Base-by-base conservation (phyloP, 331 rosid species). In the Saraca asoca region DNA sequence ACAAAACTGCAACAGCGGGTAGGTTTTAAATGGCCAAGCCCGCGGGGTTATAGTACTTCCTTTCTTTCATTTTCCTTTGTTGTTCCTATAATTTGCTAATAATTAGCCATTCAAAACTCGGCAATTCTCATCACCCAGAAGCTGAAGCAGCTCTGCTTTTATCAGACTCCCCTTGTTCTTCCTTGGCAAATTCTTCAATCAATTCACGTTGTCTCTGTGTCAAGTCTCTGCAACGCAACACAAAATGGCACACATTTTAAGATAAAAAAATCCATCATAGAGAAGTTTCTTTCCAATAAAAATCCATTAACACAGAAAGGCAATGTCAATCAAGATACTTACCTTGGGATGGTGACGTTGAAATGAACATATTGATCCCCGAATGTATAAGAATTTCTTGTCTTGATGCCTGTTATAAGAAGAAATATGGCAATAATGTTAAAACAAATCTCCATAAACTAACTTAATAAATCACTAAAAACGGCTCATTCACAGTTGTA, bases 301-400 rank as follows among this genome's bases (percentile, higher is more conserved):
- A 31, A 44, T 51, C 14, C 57, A 51, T 9, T 0, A 51, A 6
- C 5, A 1, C 5, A 11, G 20, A 3, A 3, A 33, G 57, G 54
- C 5, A 62, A 18, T 48, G 54, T 75, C 50, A 33, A 68, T 33
- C 1, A 4, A 19, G 29, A 60, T 51, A 78, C 98, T 58, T 75
- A 91, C 95, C 56, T 6, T 55, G 96, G 95, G 48, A 91, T 88
- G 89, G 83, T 75, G 88, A 91, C 81, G 41, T 85, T 89, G 72
- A 91, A 91, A 74, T 91, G 92, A 81, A 88, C 96, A 45, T 44
- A 91, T 58, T 90, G 96, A 73, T 94, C 88, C 11, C 99, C 99
- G 14, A 86, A 85, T 20, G 86, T 20, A 68, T 75, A 83, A 34
- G 86, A 83, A 57, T 66, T 87, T 79, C 85, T 83, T 0, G 87